Conservation (phyloP, 305 asterid species). For the Plantago coronopus region DNA sequence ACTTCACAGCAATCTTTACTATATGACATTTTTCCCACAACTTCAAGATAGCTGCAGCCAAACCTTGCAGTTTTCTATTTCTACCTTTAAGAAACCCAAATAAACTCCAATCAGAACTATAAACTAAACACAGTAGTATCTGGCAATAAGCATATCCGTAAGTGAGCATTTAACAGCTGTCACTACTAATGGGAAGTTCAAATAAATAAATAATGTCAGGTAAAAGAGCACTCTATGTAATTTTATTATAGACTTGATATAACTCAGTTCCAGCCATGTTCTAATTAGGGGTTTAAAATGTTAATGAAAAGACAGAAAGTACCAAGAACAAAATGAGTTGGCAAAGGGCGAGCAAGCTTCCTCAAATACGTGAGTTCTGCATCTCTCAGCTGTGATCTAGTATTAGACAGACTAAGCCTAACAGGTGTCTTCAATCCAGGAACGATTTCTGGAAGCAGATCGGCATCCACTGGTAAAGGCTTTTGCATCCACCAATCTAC, state of each 20-base stretch:
- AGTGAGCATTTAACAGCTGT: constrained; percentile 16
- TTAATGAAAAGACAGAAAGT: constrained; percentile 21
- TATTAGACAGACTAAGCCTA: constrained; percentile 67
- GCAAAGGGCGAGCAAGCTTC: constrained; percentile 74
- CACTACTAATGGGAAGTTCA: constrained; percentile 12
- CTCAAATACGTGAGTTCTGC: constrained; percentile 82
- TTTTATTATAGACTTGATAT: background rate
- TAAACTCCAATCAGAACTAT: constrained; percentile 17
- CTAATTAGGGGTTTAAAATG: background rate
- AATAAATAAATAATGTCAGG: constrained; percentile 8
- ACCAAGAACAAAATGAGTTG: constrained; percentile 97
- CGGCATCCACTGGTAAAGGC: constrained; percentile 95
- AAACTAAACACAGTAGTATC: constrained; percentile 13
- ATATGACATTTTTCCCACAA: constrained; percentile 95
- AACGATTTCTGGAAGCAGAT: constrained; percentile 76
- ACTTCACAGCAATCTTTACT: constrained; percentile 90
- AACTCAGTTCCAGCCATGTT: background rate
- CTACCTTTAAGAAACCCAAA: constrained; percentile 64
- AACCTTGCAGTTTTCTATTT: constrained; percentile 78
- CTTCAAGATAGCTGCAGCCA: constrained; percentile 77
- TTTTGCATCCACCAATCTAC: constrained; percentile 93
- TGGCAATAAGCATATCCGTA: constrained; percentile 18
- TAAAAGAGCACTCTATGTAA: background rate
- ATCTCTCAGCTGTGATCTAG: constrained; percentile 66
- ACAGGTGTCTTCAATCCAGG: constrained; percentile 69